These are phyloP conservation scores for Leccinum pachyderme DNA, from an alignment of 1,284 basidiomycete genomes.

Conservation along the genomic window DNA sequence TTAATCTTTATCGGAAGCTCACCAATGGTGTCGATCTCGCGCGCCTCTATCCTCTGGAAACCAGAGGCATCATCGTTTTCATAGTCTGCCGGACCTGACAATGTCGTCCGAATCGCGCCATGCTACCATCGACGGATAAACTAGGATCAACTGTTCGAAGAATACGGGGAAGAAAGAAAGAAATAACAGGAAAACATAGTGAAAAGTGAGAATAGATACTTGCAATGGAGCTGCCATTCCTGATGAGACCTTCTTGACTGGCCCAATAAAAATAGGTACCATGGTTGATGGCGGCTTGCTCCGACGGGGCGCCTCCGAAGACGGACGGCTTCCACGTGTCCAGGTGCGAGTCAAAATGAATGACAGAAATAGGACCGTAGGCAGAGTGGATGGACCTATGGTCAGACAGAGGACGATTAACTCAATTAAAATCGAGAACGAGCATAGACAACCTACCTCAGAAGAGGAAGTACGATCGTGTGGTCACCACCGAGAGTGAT, in stretches of 20 bases:
- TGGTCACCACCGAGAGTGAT: slow-evolving; percentile 79
- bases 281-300: slow-evolving; percentile 68
- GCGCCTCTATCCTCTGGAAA: slow-evolving; percentile 70
- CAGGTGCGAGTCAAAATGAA: slow-evolving; percentile 78
- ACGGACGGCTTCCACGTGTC: slow-evolving; percentile 75
- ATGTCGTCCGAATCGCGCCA: slow-evolving; percentile 74
- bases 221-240: slow-evolving; percentile 79
- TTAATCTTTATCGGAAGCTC: slow-evolving; percentile 3
- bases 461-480: slow-evolving; percentile 66
- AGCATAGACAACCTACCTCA: slow-evolving; percentile 26
- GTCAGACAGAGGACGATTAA: slow-evolving; percentile 31
- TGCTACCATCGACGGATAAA: slow-evolving; percentile 57
- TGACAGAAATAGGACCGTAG: slow-evolving; percentile 73
- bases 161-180: slow-evolving; percentile 14
- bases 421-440: slow-evolving; percentile 12
- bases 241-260: slow-evolving; percentile 69
- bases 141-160: slow-evolving; percentile 65
- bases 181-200: neutral
- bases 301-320: slow-evolving; percentile 67
- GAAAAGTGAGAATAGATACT: slow-evolving; percentile 45
- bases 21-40: slow-evolving; percentile 76
- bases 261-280: slow-evolving; percentile 82
- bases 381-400: slow-evolving; percentile 60
- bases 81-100: slow-evolving; percentile 71
- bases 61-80: slow-evolving; percentile 64